Base-by-base conservation (phyloP, 1,284 basidiomycete species). In the Rhizopogon hawkerae region DNA sequence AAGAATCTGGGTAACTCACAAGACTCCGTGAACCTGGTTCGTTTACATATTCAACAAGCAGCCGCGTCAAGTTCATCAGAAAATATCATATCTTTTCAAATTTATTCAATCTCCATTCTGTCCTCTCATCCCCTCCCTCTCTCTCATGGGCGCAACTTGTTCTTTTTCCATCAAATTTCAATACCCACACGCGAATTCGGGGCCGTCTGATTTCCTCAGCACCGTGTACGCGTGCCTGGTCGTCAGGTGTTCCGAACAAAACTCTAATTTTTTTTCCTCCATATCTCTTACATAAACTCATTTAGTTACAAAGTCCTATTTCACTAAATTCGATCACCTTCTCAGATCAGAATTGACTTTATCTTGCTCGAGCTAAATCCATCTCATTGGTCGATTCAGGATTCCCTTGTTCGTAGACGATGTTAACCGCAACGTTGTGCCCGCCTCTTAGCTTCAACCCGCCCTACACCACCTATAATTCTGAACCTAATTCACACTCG, bases 21-120 rank as follows among this genome's bases (percentile, higher is more conserved):
- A 41, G 31, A 26, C 14, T 14, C 33, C 14, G 23, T 46, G 31
- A 21, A 21, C 23, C 24, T 23, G 5, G 9, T 14, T 43, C 41
- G 10, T 43, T 43, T 43, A 43, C 41, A 43, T 43, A 31, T 31
- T 47, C 23, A 39, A 38, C 26, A 29, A 44, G 18, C 1, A n/a
- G 37, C 52, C 56, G 63, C 61, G 63, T 62, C 64, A 63, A 62
- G 64, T 66, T 47, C 29, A 10, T 49, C 43, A 42, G n/a, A 24
- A 49, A 38, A 37, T 29, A 48, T 46, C 47, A 50, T 46, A 38
- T 38, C 43, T 39, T 9, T 38, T 29, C 3, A 29, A 51, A 23
- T 49, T 54, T 46, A 53, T 53, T 50, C 34, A 52, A 49, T 49
- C 35, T 34, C 2, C 26, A 48, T 38, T 35, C 56, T 37, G 59